phyloP scores from a whole-genome alignment of 1,139 yeast species.

The Candida sanyaensis region DNA sequence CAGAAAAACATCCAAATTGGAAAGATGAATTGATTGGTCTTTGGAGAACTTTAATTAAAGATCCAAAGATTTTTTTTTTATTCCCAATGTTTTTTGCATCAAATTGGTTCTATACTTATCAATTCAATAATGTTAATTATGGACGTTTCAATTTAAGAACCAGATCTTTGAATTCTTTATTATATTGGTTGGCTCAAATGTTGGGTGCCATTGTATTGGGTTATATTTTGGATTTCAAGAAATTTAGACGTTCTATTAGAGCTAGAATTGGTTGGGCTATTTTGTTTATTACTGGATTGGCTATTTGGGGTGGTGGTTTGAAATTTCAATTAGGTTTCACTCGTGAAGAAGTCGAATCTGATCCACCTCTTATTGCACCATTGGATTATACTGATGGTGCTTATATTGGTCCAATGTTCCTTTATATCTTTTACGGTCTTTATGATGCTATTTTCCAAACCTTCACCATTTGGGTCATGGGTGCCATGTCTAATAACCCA shows the following conservation, averaged over 20 bases:
- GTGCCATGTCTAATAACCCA: constrained; percentile 59
- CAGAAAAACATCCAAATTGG: constrained; percentile 49
- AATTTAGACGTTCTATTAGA: constrained; percentile 43
- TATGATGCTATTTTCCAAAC: constrained; percentile 62
- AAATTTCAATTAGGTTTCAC: constrained; percentile 50
- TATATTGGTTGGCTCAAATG: constrained; percentile 65
- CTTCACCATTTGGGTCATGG: constrained; percentile 57
- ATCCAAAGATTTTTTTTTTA: constrained; percentile 48
- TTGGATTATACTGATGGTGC: constrained; percentile 47
- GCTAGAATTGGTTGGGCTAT: constrained; percentile 50
- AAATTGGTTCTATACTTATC: constrained; percentile 68
- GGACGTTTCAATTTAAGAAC: constrained; percentile 60
- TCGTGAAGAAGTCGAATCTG: constrained; percentile 34
- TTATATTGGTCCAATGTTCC: constrained; percentile 61
- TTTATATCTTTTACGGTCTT: constrained; percentile 61
- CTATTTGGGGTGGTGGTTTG: constrained; percentile 65
- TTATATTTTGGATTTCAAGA: constrained; percentile 43
- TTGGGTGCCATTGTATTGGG: constrained; percentile 57
- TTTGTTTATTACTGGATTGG: constrained; percentile 44
- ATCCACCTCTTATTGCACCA: constrained; percentile 20
- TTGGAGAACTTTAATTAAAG: constrained; percentile 38
- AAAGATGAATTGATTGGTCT: constrained; percentile 47
- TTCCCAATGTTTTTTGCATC: constrained; percentile 66
- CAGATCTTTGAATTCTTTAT: constrained; percentile 58
- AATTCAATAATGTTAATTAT: constrained; percentile 58